These are phyloP conservation scores for Lipomyces kockii DNA, from an alignment of 805 yeast species.

Conservation along the genomic window DNA sequence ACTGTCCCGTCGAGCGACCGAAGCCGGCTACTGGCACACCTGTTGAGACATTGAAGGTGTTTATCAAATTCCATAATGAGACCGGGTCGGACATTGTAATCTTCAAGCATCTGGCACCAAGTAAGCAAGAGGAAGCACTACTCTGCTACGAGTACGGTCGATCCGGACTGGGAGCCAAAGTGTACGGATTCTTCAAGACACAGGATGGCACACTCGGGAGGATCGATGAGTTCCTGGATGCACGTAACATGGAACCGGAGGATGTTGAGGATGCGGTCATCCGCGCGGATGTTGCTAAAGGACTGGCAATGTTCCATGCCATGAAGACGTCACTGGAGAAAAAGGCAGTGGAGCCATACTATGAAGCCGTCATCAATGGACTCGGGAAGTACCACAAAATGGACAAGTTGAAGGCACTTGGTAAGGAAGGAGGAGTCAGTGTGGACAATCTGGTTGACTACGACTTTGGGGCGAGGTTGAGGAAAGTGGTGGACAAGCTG, in stretches of 20 bases:
- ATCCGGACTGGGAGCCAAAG: background rate
- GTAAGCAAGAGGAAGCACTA: background rate
- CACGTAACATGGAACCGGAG: conserved; percentile 1
- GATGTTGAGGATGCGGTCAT: conserved; percentile 4
- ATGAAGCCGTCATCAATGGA: background rate
- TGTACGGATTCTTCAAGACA: conserved; percentile 2
- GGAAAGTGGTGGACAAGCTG: conserved; percentile 3
- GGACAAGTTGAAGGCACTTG: conserved; percentile 3
- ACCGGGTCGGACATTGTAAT: background rate
- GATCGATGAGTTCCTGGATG: conserved; percentile 1
- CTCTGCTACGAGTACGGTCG: conserved; percentile 1
- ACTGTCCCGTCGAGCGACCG: background rate
- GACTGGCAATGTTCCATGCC: background rate
- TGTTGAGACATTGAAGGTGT: conserved; percentile 1
- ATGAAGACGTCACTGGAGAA: background rate
- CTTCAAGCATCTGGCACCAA: background rate
- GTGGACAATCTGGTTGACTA: background rate
- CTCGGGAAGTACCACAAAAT: background rate
- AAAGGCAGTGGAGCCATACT: conserved; percentile 1
- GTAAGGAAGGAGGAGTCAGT: conserved; percentile 1
- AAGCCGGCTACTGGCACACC: background rate
- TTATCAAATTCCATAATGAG: background rate
- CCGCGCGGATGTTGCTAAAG: conserved; percentile 1
- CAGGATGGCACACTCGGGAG: conserved; percentile 1
- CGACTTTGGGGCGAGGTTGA: background rate